Percentiles rank a stretch among this genome's conserved stretches.
Conservation (phyloP, 768 basidiomycete genomes). For the Trametes sanguinea region DNA sequence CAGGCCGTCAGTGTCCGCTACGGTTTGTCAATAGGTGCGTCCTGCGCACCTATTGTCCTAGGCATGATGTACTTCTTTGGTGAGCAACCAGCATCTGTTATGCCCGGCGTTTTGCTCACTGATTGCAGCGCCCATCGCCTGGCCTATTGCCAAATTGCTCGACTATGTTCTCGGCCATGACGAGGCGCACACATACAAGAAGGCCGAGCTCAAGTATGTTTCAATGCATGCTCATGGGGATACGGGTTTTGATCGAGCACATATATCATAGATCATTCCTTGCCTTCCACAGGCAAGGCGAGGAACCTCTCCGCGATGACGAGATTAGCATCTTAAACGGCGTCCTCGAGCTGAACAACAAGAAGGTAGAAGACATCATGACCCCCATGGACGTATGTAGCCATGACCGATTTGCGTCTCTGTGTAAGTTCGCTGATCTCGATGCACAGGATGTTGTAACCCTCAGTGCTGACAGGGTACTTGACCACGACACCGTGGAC, state of each 20-base stretch:
- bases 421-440: background rate
- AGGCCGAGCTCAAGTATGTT: slow-evolving; percentile 50
- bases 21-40: slow-evolving; percentile 57
- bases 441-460: slow-evolving; percentile 73
- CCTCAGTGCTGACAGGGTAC: slow-evolving; percentile 71
- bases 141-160: slow-evolving; percentile 67
- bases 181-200: slow-evolving; percentile 77
- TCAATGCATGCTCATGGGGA: too few species aligned
- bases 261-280: slow-evolving; percentile 59
- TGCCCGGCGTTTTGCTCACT: background rate
- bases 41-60: slow-evolving; percentile 52
- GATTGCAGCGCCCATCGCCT: slow-evolving; percentile 52
- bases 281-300: slow-evolving; percentile 71
- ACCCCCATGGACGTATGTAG: slow-evolving; percentile 51
- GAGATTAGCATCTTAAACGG: slow-evolving; percentile 83
- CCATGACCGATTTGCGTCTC: too few species aligned
- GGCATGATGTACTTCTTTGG: slow-evolving; percentile 52
- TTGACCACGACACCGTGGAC: slow-evolving; percentile 81
- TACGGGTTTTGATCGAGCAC: background rate
- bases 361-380: slow-evolving; percentile 60
- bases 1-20: slow-evolving; percentile 76
- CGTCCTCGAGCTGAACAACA: slow-evolving; percentile 74
- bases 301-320: slow-evolving; percentile 78
- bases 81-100: slow-evolving; percentile 16
- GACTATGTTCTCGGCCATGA: slow-evolving; percentile 78